phyloP scores from a whole-genome alignment of 345 rosid species.

The Aethionema arabicum region DNA sequence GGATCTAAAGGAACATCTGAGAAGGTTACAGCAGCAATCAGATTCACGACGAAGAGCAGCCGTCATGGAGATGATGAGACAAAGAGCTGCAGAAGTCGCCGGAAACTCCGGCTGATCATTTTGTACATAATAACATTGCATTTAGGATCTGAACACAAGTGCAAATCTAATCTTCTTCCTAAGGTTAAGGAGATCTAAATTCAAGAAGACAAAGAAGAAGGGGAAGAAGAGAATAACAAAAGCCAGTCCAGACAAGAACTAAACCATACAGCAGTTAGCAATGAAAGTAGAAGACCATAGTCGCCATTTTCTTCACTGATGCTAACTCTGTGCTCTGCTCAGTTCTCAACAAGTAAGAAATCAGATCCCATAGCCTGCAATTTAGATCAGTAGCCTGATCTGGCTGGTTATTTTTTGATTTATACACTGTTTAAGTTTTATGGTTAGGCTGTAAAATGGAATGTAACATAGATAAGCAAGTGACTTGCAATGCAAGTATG shows the following conservation, averaged over 20 bases:
- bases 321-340: slow-evolving; percentile 14
- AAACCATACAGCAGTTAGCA: not conserved
- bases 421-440: not conserved
- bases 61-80: slow-evolving; percentile 99
- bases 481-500: slow-evolving; percentile 27
- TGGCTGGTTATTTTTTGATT: slow-evolving; percentile 30
- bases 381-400: slow-evolving; percentile 24
- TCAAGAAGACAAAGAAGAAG: slow-evolving; percentile 12
- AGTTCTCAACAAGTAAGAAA: slow-evolving; percentile 3
- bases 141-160: slow-evolving; percentile 24
- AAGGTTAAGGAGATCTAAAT: slow-evolving; percentile 34
- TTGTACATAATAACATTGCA: slow-evolving; percentile 42
- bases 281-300: slow-evolving; percentile 16
- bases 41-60: slow-evolving; percentile 99
- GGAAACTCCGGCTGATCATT: slow-evolving; percentile 59
- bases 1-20: slow-evolving; percentile 89
- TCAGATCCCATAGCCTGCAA: slow-evolving; percentile 14
- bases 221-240: not conserved
- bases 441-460: slow-evolving; percentile 17
- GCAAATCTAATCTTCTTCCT: slow-evolving; percentile 24
- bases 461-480: slow-evolving; percentile 8
- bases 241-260: slow-evolving; percentile 14
- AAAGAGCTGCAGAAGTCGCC: slow-evolving; percentile 98
- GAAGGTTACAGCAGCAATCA: slow-evolving; percentile 94
- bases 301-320: not conserved